Percentiles rank a stretch among this genome's conserved stretches.
phyloP scores from a whole-genome alignment of 2,329 filamentous ascomycete genomes.

The Fusarium sp. region DNA sequence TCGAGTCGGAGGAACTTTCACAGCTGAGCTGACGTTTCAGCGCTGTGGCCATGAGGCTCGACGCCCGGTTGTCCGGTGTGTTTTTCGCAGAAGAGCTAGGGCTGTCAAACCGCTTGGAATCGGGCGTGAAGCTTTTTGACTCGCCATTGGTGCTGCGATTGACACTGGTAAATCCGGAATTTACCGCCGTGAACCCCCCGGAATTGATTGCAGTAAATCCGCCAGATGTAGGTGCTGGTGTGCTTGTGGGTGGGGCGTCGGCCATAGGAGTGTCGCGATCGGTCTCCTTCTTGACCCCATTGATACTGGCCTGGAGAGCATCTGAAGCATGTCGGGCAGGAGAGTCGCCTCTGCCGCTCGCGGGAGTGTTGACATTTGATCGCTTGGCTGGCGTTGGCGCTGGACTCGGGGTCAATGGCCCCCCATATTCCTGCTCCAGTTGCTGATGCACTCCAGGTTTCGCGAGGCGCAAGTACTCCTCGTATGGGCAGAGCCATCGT shows the following conservation, averaged over 20 bases:
- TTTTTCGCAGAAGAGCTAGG: slow-evolving; percentile 76
- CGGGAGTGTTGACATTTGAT: slow-evolving; percentile 72
- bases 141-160: slow-evolving; percentile 67
- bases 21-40: slow-evolving; percentile 85
- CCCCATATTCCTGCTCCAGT: slow-evolving; percentile 92
- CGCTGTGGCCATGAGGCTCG: slow-evolving; percentile 68
- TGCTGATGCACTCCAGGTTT: slow-evolving; percentile 98
- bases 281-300: slow-evolving; percentile 61
- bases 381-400: slow-evolving; percentile 80
- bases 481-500: slow-evolving; percentile 96
- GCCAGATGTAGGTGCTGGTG: slow-evolving; percentile 59
- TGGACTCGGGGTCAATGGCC: slow-evolving; percentile 85
- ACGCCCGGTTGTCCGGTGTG: slow-evolving; percentile 75
- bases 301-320: slow-evolving; percentile 65
- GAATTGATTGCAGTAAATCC: slow-evolving; percentile 60
- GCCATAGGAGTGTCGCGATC: slow-evolving; percentile 66
- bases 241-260: slow-evolving; percentile 60
- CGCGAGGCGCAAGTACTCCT: slow-evolving; percentile 91
- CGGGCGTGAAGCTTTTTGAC: slow-evolving; percentile 73
- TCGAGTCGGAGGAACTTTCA: slow-evolving; percentile 64
- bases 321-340: slow-evolving; percentile 74
- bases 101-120: slow-evolving; percentile 73
- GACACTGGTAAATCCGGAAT: slow-evolving; percentile 77
- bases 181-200: slow-evolving; percentile 80
- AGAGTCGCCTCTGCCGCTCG: slow-evolving; percentile 74